A percentile compares a stretch with the other conserved stretches of the same genome.
These are phyloP conservation scores for Apiotrichum domesticum DNA, from an alignment of 1,284 basidiomycete genomes.

Conservation along the genomic window DNA sequence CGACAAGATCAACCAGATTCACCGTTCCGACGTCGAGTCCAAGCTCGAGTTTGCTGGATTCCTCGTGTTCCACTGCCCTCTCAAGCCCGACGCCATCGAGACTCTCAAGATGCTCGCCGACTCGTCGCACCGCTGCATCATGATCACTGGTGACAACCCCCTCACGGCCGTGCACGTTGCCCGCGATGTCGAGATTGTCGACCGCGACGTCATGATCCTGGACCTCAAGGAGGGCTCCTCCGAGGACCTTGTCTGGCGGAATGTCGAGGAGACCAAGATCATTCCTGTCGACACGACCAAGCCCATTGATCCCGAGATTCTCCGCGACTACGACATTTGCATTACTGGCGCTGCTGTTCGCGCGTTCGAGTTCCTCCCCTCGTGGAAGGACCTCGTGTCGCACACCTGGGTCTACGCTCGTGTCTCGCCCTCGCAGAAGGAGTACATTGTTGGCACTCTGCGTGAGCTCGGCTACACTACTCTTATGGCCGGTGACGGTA, in stretches of 20 bases:
- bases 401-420: conserved; percentile 96
- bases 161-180: conserved; percentile 91
- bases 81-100: conserved; percentile 85
- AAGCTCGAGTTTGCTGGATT: conserved; percentile 77
- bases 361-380: conserved; percentile 58
- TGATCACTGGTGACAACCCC: conserved; percentile 97
- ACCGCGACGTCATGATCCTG: conserved; percentile 83
- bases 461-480: conserved; percentile 82
- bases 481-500: conserved; percentile 94
- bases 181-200: conserved; percentile 88
- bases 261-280: conserved; percentile 80
- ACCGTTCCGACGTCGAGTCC: conserved; percentile 72
- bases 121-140: conserved; percentile 92
- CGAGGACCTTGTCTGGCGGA: conserved; percentile 78
- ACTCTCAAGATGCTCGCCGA: conserved; percentile 86
- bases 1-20: conserved; percentile 75
- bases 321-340: conserved; percentile 85
- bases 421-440: conserved; percentile 91
- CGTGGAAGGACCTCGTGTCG: conserved; percentile 72
- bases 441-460: conserved; percentile 80
- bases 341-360: conserved; percentile 86
- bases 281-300: conserved; percentile 72
- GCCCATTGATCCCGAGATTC: conserved; percentile 68
- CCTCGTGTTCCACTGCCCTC: conserved; percentile 91
- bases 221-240: conserved; percentile 76